phyloP scores from a whole-genome alignment of 2,329 filamentous ascomycete species.

The Colletotrichum shisoi region DNA sequence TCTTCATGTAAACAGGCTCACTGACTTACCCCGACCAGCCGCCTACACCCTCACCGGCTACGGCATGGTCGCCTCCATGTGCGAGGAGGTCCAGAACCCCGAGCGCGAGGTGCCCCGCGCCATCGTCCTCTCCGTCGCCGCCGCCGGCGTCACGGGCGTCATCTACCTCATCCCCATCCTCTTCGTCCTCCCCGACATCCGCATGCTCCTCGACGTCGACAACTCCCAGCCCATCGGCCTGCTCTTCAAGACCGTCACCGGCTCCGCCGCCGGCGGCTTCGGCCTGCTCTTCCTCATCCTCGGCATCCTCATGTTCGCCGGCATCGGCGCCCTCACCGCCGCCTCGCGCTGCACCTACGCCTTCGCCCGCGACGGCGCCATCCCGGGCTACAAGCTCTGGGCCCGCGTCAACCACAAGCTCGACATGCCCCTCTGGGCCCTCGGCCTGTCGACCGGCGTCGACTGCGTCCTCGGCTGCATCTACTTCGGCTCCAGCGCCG shows the following conservation, averaged over 20 bases:
- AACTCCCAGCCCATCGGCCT: slow-evolving; percentile 79
- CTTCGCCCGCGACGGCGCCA: slow-evolving; percentile 77
- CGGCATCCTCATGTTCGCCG: slow-evolving; percentile 79
- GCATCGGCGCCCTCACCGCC: slow-evolving; percentile 76
- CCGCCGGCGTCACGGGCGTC: slow-evolving; percentile 70
- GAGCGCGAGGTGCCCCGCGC: slow-evolving; percentile 74
- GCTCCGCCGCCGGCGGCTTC: slow-evolving; percentile 76
- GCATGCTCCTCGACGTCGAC: slow-evolving; percentile 68
- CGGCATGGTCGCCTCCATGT: slow-evolving; percentile 76
- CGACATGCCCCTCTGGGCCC: slow-evolving; percentile 74
- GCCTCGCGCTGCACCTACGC: slow-evolving; percentile 78
- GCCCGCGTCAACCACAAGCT: slow-evolving; percentile 69
- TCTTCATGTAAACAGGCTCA: no score
- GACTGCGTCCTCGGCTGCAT: slow-evolving; percentile 78
- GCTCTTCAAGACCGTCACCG: slow-evolving; percentile 78
- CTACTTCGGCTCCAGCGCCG: slow-evolving; percentile 79
- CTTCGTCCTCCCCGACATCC: slow-evolving; percentile 75
- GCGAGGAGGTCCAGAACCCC: slow-evolving; percentile 74
- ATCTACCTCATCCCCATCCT: slow-evolving; percentile 76
- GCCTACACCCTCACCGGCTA: slow-evolving; percentile 70
- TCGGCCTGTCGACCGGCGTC: slow-evolving; percentile 72
- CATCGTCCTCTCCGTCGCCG: slow-evolving; percentile 73
- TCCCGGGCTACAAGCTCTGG: slow-evolving; percentile 74
- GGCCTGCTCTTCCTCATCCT: slow-evolving; percentile 78
- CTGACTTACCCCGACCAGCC: slow-evolving; percentile 48